A percentile compares a stretch with the other conserved stretches of the same genome.
Evolutionary conservation across 2,329 filamentous ascomycete species (phyloP).

Genomic region (Fusarium brachygibbosum): DNA sequence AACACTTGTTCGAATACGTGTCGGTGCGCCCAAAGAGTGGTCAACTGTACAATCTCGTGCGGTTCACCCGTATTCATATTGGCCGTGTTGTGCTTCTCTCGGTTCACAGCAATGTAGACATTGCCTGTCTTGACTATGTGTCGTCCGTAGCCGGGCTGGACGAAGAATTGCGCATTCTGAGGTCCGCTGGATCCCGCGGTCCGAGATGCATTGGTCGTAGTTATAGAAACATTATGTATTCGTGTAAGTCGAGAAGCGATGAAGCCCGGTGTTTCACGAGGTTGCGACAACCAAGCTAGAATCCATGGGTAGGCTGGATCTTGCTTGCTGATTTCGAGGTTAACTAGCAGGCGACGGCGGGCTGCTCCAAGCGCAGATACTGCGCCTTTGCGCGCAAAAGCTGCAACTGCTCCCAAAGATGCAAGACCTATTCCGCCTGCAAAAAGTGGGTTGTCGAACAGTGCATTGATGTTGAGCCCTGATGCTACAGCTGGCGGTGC

Average conservation of each 20-base stretch:
- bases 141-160: constrained; percentile 91
- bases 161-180: constrained; percentile 82
- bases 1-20: constrained; percentile 93
- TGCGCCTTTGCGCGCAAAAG: constrained; percentile 83
- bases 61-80: constrained; percentile 87
- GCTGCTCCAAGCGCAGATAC: constrained; percentile 80
- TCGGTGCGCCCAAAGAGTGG: constrained; percentile 89
- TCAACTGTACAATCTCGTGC: constrained; percentile 94
- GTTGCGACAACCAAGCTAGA: constrained; percentile 91
- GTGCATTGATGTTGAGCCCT: constrained; percentile 66
- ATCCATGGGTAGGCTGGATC: constrained; percentile 96
- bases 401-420: constrained; percentile 83
- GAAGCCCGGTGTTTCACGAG: constrained; percentile 74
- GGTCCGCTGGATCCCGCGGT: constrained; percentile 73
- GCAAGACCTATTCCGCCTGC: constrained; percentile 89
- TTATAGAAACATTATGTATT: constrained; percentile 71
- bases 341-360: constrained; percentile 88
- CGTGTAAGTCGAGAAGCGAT: constrained; percentile 70
- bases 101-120: constrained; percentile 87
- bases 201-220: constrained; percentile 71
- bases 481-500: constrained; percentile 49
- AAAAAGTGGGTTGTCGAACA: constrained; percentile 74
- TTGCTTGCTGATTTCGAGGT: constrained; percentile 94
- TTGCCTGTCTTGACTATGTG: constrained; percentile 89
- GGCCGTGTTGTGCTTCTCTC: constrained; percentile 87